Evolutionary conservation across 2,329 filamentous ascomycete species (phyloP), one percentile per base, ranked within the genome.

Genomic region (Colletotrichum sublineola): DNA sequence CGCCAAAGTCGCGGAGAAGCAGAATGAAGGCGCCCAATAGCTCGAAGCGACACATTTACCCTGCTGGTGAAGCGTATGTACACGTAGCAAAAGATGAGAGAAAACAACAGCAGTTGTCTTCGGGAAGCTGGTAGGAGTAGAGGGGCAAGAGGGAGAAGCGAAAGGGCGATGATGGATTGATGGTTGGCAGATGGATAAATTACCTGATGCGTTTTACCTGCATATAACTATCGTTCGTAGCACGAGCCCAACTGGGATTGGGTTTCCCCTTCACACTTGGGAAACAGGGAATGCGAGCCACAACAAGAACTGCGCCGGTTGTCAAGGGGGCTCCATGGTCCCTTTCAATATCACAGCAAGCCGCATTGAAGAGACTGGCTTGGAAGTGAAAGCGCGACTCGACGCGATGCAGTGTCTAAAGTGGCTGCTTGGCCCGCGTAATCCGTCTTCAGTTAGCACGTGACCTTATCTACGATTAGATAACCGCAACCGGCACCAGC

Each of bases 11-110:
- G 75, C 85, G 84, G 38, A 85, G 75, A 50, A 84, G 80, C 74
- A 89, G 82, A 68, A 89, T 83, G 50, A 88, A 81, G 55, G 82
- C 82, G 38, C 87, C 87, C 38, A 89, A 75, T 29, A 86, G 83
- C 80, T 89, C 87, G 77, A 86, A 87, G 24, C 87, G 86, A 81
- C 87, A 89, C 87, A 89, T 89, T 76, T 74, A 66, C 63, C 62
- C 57, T 63, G 50, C 46, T 46, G 29, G 8, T 7, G 57, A 48
- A 36, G 42, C 5, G 18, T 7, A 46, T n/a, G 44, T 46, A 46
- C 18, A 46, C 8, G 56, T 20, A 55, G 56, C n/a, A 53, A 55
- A 38, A 20, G 9, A n/a, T 12, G 18, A 12, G 5, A 50, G 38
- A 40, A 24, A 15, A 42, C 5, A 15, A 52, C 4, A 24, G 20